Conservation (phyloP, 345 rosid genomes). For the Dovyalis caffra region DNA sequence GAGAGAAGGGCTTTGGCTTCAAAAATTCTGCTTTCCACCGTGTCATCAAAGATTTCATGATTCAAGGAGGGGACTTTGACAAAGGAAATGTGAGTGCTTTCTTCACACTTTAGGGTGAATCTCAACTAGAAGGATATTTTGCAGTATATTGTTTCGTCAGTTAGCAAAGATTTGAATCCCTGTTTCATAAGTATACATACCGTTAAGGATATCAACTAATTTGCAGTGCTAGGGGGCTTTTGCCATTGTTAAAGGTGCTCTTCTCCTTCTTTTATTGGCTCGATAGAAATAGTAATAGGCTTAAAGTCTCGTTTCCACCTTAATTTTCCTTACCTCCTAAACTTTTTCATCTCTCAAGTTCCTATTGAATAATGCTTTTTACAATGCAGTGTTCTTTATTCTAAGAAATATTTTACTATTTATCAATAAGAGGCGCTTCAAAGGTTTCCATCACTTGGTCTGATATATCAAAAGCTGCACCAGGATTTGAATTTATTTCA, state of each 20-base stretch:
- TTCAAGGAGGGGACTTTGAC: conserved; percentile 98
- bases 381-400: background rate
- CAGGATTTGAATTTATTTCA: background rate
- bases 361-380: background rate
- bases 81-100: conserved; percentile 78
- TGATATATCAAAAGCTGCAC: background rate
- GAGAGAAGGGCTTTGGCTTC: conserved; percentile 97
- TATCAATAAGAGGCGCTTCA: background rate
- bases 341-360: background rate
- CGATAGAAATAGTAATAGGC: background rate
- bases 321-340: background rate
- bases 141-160: background rate
- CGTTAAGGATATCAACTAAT: background rate
- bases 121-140: background rate
- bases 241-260: background rate
- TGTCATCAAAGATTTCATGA: conserved; percentile 95
- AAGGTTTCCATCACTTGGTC: background rate
- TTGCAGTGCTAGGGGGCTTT: background rate
- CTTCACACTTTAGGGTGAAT: conserved; percentile 5
- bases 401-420: background rate
- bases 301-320: background rate
- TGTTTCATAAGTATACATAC: background rate
- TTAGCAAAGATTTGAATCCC: background rate
- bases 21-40: conserved; percentile 83
- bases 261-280: background rate